phyloP scores from a whole-genome alignment of 768 basidiomycete species.

The Austroboletus festivus region DNA sequence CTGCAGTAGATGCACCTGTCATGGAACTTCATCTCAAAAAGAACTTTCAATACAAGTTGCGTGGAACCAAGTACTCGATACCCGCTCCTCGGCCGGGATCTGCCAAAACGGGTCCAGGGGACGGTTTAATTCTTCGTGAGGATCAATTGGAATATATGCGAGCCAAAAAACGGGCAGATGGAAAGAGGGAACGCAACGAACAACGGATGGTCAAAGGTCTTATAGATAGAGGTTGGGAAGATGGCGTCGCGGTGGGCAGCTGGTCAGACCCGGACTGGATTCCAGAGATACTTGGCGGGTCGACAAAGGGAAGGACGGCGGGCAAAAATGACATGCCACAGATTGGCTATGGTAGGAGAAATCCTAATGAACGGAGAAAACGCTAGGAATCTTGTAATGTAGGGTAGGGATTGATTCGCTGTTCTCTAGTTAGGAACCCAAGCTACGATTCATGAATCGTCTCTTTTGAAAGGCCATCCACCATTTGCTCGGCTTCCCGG shows the following conservation, averaged over 20 bases:
- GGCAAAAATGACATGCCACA: constrained; percentile 69
- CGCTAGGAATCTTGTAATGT: constrained; percentile 23
- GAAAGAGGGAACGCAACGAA: constrained; percentile 75
- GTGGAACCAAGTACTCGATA: constrained; percentile 91
- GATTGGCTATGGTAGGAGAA: constrained; percentile 84
- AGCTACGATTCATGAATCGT: constrained; percentile 90
- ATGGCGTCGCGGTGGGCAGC: constrained; percentile 56
- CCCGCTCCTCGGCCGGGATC: constrained; percentile 87
- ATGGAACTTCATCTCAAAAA: constrained; percentile 91
- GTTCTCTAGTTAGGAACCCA: constrained; percentile 57
- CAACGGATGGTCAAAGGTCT: constrained; percentile 59
- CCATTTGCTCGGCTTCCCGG: constrained; percentile 97
- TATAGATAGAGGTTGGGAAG: constrained; percentile 46
- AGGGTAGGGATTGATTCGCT: constrained; percentile 1
- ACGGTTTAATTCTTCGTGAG: constrained; percentile 85
- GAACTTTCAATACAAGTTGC: constrained; percentile 91
- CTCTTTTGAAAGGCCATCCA: constrained; percentile 99
- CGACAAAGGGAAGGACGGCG: constrained; percentile 64
- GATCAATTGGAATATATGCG: constrained; percentile 87
- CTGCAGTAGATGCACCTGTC: constrained; percentile 55
- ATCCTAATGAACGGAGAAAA: constrained; percentile 82
- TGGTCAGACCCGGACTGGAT: constrained; percentile 98
- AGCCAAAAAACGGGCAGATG: constrained; percentile 75
- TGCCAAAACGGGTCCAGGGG: constrained; percentile 78
- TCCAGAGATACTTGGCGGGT: constrained; percentile 71